Evolutionary conservation across 179 eudicot species (phyloP).

Genomic region (Beta macrorhiza): DNA sequence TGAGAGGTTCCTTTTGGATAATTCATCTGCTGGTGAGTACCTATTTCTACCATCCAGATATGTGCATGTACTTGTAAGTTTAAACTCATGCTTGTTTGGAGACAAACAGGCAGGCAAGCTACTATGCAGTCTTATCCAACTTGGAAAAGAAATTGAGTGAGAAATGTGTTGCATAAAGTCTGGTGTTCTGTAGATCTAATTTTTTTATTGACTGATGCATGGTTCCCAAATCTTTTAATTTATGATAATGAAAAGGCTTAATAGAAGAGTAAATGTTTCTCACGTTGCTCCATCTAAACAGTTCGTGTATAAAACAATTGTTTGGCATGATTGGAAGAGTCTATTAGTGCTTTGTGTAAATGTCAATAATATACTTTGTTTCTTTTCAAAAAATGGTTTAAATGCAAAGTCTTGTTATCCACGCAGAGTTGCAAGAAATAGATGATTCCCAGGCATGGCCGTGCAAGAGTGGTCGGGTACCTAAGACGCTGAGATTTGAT

Average conservation of each 20-base stretch:
- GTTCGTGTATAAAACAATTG: not conserved
- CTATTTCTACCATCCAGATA: not conserved
- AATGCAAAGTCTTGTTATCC: not conserved
- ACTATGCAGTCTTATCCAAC: not conserved
- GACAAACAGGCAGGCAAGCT: not conserved
- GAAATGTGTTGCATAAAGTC: not conserved
- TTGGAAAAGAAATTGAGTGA: not conserved
- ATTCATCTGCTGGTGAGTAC: conserved; percentile 67
- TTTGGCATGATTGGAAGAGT: not conserved
- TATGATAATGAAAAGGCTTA: not conserved
- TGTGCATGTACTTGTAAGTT: not conserved
- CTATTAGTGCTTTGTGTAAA: not conserved
- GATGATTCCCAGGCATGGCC: conserved; percentile 71
- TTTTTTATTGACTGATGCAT: not conserved
- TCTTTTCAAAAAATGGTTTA: not conserved
- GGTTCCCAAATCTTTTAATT: not conserved
- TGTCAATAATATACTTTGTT: not conserved
- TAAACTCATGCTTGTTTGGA: not conserved
- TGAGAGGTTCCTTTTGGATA: conserved; percentile 66
- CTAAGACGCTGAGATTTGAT: conserved; percentile 82
- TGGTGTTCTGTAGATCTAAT: not conserved
- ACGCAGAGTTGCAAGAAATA: conserved; percentile 73
- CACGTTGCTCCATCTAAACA: not conserved
- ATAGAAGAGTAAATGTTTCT: not conserved
- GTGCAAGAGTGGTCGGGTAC: conserved; percentile 65